Conservation (phyloP, 148 eudicot species). For the Rhododendron kiyosumense region DNA sequence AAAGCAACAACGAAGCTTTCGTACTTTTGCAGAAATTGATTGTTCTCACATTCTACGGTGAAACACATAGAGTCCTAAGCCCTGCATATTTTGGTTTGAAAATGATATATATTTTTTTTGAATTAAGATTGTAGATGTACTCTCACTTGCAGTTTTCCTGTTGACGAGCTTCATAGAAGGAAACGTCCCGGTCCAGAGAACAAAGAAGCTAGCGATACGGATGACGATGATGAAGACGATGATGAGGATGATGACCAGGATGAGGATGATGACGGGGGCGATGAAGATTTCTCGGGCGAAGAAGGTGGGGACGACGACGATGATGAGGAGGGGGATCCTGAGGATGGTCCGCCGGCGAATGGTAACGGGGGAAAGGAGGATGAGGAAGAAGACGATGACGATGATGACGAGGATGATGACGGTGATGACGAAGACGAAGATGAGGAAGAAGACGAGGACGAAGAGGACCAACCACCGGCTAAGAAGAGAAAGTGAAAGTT, state of each 20-base stretch:
- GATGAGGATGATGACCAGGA: not conserved
- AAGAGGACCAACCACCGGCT: constrained; percentile 37
- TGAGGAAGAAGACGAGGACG: constrained; percentile 31
- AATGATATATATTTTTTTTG: too few species aligned
- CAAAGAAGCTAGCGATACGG: constrained; percentile 25
- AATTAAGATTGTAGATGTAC: not conserved
- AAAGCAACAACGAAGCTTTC: not conserved
- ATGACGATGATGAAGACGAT: not conserved
- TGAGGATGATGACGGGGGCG: not conserved
- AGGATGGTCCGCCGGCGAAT: constrained; percentile 22
- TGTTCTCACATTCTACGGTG: not conserved
- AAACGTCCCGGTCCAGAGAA: constrained; percentile 21
- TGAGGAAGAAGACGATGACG: constrained; percentile 24
- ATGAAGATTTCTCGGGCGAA: constrained; percentile 13
- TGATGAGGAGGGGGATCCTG: constrained; percentile 26
- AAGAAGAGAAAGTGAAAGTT: constrained; percentile 42
- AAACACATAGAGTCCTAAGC: not conserved
- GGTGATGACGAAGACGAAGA: constrained; percentile 9
- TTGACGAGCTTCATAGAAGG: constrained; percentile 17
- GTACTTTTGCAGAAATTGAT: not conserved
- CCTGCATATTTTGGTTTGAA: not conserved
- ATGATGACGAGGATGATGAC: not conserved
- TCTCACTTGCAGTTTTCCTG: constrained; percentile 20
- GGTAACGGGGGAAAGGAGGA: constrained; percentile 25
- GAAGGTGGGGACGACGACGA: constrained; percentile 21